Base-by-base conservation (phyloP, 164 flowering plant genomes). In the Malania oleifera region DNA sequence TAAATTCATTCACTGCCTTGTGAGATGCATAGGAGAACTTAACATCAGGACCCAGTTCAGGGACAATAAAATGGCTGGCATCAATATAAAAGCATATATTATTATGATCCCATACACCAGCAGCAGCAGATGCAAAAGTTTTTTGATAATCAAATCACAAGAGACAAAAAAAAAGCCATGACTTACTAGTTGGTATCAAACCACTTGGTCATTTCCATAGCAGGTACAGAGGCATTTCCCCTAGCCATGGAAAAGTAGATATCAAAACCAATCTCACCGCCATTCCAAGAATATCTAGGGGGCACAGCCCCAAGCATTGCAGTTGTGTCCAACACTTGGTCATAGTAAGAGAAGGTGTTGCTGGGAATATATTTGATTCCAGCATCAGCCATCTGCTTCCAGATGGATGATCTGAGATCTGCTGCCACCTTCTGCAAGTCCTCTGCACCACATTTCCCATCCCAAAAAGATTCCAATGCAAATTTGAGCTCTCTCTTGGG, bases 121-220 rank as follows among this genome's bases (percentile, higher is more conserved):
- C 17, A 52, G 10, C 10, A 41, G 6, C 19, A 56, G 46, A 43
- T 45, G 4, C n/a, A 5, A 57, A n/a, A 45, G 11, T 23, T 8
- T 15, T 11, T n/a, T n/a, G n/a, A n/a, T n/a, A n/a, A n/a, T 13
- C 7, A 13, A 7, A 18, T n/a, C 22, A 12, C n/a, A n/a, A n/a
- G n/a, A n/a, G n/a, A n/a, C n/a, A n/a, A n/a, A n/a, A n/a, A n/a
- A 14, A 26, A 43, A 29, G 24, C 13, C 35, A 46, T 13, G 37
- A 79, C 88, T 84, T 71, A 84, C 91, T 87, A 84, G 77, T 84
- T 87, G 70, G 95, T 87, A 70, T 87, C 91, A 25, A 87, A 87
- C 89, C 91, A 87, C 77, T 87, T 87, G 65, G 95, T 87, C 89
- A 87, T 84, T 66, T 87, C 95, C 91, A 84, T 84, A 61, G 95